phyloP scores from a whole-genome alignment of 164 flowering plant genomes.

The Sedum album region DNA sequence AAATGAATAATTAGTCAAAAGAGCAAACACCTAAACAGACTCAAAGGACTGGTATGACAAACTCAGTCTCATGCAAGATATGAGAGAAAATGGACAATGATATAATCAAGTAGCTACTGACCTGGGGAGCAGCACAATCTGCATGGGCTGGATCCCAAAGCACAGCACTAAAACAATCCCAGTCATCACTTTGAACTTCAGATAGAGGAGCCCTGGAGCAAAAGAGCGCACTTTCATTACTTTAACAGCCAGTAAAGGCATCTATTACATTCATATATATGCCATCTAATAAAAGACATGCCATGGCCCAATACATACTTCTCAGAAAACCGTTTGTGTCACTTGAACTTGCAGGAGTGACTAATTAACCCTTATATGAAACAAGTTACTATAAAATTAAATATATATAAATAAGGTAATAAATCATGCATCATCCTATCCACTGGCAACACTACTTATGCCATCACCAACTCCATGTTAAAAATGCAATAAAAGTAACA shows the following conservation, averaged over 20 bases:
- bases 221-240: not conserved
- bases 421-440: not conserved
- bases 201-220: conserved; percentile 77
- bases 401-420: not conserved
- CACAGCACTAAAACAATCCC: conserved; percentile 78
- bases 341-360: not conserved
- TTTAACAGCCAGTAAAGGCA: not conserved
- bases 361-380: not conserved
- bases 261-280: not conserved
- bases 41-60: no score
- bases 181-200: conserved; percentile 83
- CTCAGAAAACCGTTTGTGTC: not conserved
- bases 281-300: no score
- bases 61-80: not conserved
- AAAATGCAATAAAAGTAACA: not conserved
- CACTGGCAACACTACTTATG: not conserved
- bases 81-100: not conserved
- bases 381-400: not conserved
- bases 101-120: conserved; percentile 10
- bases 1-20: not conserved
- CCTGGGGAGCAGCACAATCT: conserved; percentile 98
- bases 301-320: not conserved
- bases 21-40: not conserved
- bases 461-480: not conserved
- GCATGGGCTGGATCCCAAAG: conserved; percentile 86